Conservation (phyloP, 2,329 filamentous ascomycete species). For the Botrytis hyacinthi region DNA sequence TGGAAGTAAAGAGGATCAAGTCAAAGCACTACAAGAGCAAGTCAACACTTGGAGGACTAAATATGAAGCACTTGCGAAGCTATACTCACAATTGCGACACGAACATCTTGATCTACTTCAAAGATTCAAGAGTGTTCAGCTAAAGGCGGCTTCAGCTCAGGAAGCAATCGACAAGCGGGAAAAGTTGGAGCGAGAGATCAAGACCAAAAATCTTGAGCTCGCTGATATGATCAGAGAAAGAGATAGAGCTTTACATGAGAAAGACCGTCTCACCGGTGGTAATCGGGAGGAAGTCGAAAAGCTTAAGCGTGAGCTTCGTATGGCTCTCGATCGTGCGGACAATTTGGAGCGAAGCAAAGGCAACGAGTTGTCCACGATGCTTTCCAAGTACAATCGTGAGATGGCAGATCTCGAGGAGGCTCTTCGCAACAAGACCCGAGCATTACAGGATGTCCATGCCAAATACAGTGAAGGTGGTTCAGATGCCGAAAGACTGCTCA, state of each 20-base stretch:
- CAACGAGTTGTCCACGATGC: conserved; percentile 89
- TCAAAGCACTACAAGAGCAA: conserved; percentile 88
- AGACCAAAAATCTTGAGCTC: conserved; percentile 98
- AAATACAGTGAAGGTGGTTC: conserved; percentile 77
- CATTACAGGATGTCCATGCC: conserved; percentile 78
- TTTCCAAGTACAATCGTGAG: conserved; percentile 94
- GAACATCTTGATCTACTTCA: conserved; percentile 93
- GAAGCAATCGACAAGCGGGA: conserved; percentile 94
- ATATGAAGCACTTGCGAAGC: conserved; percentile 92
- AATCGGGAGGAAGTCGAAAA: conserved; percentile 95
- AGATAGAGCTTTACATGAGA: conserved; percentile 89
- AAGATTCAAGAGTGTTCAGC: conserved; percentile 92
- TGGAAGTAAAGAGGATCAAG: conserved; percentile 89
- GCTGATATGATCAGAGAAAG: conserved; percentile 98
- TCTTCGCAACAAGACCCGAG: conserved; percentile 79
- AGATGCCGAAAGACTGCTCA: conserved; percentile 80
- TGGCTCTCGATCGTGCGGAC: conserved; percentile 88
- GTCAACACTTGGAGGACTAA: conserved; percentile 97
- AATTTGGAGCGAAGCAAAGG: conserved; percentile 91
- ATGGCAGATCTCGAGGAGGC: conserved; percentile 96
- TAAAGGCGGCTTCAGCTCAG: conserved; percentile 95
- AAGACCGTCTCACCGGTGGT: conserved; percentile 79
- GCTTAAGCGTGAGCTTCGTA: conserved; percentile 85
- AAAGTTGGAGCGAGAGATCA: conserved; percentile 94
- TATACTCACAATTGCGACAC: conserved; percentile 92